Base-by-base conservation (phyloP, 1,284 basidiomycete species). In the Wolfiporia cocos region DNA sequence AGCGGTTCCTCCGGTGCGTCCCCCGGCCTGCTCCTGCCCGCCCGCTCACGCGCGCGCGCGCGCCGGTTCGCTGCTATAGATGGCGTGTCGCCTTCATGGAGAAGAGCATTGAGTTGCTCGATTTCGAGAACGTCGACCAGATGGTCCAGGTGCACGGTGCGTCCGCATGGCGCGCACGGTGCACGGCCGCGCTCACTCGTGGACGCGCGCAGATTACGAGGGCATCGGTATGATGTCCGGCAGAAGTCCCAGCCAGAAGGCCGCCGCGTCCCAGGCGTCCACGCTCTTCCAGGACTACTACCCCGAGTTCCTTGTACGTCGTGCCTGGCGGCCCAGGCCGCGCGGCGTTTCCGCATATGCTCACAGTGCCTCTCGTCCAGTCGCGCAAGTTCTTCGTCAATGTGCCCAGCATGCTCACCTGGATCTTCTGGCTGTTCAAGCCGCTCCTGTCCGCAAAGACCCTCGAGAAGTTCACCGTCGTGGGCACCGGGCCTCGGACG, bases 401-500 rank as follows among this genome's bases (percentile, higher is more conserved):
- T 53, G 83, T 89, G 12, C 86, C 86, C 0, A 73, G 74, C 2
- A 57, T 84, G 45, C 68, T 87, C 50, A 74, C 77, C 26, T 89
- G 85, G 85, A 71, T 89, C 45, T 89, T 86, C 66, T 87, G 83
- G 84, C 54, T 78, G n/a, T 87, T 88, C 69, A 88, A 82, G 57
- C 72, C 85, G 0, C 57, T 89, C 49, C 59, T 89, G 10, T 74
- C 86, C 2, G 62, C 81, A 4, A 73, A 73, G 30, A 87, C 86
- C 12, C 57, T 86, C 20, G 78, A 79, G 11, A 89, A 89, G 69
- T 85, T 89, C 80, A 67, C 68, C 33, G 79, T 88, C 15, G 79
- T 86, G n/a, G 86, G 86, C 29, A 69, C 69, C 26, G 77, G 84
- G 6, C 56, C 71, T 19, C 59, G 69, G 47, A 63, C 72, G 0